Conservation (phyloP, 176 grass and related monocot genomes). For the Bothriochloa decipiens region DNA sequence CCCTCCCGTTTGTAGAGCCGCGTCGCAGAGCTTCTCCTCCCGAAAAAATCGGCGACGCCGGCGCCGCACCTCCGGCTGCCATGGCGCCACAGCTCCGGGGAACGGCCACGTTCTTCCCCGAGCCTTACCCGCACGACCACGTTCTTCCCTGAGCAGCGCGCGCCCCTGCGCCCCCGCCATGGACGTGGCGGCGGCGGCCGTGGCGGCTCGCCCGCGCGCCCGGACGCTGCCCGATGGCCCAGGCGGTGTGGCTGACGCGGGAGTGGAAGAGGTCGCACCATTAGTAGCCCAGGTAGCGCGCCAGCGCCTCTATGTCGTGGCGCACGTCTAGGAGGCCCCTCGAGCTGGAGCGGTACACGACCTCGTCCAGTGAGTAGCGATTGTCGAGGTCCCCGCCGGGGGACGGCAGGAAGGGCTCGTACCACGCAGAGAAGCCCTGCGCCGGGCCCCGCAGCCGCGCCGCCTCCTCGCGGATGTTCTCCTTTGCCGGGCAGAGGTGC, state of each 20-base stretch:
- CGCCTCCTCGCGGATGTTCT: constrained; percentile 87
- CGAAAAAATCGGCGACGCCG: too few relatives aligned
- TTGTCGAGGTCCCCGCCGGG: constrained; percentile 46
- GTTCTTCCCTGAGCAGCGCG: too few relatives aligned
- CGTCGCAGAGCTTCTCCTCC: too few relatives aligned
- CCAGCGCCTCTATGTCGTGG: constrained; percentile 68
- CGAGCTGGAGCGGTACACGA: constrained; percentile 69
- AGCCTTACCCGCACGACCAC: too few relatives aligned
- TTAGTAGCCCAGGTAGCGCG: constrained; percentile 63
- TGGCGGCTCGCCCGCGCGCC: too few relatives aligned
- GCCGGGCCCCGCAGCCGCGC: constrained; percentile 44
- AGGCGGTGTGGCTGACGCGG: constrained; percentile 65
- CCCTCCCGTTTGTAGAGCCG: too few relatives aligned
- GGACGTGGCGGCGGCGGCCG: too few relatives aligned
- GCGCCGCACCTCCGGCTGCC: too few relatives aligned
- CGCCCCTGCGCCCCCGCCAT: too few relatives aligned
- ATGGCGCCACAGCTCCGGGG: too few relatives aligned
- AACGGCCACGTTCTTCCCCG: too few relatives aligned
- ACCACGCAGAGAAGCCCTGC: constrained; percentile 51
- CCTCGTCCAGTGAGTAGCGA: constrained; percentile 69
- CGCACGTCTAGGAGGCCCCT: constrained; percentile 70
- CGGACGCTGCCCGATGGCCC: too few relatives aligned
- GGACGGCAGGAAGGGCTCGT: constrained; percentile 49
- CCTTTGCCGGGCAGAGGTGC: constrained; percentile 68
- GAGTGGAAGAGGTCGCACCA: constrained; percentile 75